Evolutionary conservation across 371 early-diverging fungal species (phyloP), one percentile per base, ranked within the genome.

Genomic region (Apophysomyces ossiformis): DNA sequence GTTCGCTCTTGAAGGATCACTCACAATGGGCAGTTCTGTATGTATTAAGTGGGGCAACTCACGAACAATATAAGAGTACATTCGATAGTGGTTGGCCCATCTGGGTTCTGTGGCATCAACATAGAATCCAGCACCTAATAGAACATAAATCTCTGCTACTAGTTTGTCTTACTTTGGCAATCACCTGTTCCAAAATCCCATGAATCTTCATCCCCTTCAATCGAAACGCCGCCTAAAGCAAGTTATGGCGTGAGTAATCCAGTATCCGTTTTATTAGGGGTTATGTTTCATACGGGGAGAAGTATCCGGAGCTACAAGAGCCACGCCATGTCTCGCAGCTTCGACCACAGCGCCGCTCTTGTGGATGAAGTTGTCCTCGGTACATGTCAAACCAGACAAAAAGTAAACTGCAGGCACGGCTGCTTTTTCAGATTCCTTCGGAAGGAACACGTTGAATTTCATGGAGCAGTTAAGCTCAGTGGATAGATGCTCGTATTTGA

Each of bases 241-340:
- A 60, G 36, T 38, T 7, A 54, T 37, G 18, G 16, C 46, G 4
- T 57, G 16, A 16, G 6, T 26, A 26, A 26, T 2, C 32, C 2
- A 3, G 3, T 26, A 26, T 26, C 1, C 3, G 32, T 26, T 26
- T 26, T 26, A 26, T 26, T 26, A 3, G n/a, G 21, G 21, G 21
- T 21, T 7, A 50, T 8, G 21, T 21, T 18, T 50, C 54, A 50
- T 50, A 88, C 94, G 87, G 37, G 96, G 95, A 47, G 91, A 91
- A n/a, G 93, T 95, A 74, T 96, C 95, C 11, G 96, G 95, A 37
- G 88, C 88, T 58, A 95, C 82, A 8, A 96, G 72, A 11, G 90
- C 91, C 36, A 95, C 57, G 26, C 88, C 89, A 47, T 87, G 85
- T 63, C 89, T 74, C 11, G 92, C 79, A 21, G 93, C 89, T 37